Conservation (phyloP, 306 rosid species). For the Vachellia collinsii region DNA sequence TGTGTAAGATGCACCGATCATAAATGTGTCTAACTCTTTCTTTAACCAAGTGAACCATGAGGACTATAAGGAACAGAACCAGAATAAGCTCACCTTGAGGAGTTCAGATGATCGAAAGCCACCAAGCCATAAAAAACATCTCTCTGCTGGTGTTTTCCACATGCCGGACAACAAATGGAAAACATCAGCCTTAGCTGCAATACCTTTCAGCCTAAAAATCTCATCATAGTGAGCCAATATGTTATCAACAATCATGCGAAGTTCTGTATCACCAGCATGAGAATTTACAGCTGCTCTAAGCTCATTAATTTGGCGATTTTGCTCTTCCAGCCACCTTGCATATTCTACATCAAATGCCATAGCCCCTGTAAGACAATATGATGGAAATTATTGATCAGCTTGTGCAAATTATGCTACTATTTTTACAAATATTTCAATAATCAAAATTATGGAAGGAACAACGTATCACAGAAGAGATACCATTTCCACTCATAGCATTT, state of each 20-base stretch:
- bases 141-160: conserved; percentile 99
- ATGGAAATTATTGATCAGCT: conserved; percentile 34
- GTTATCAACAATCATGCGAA: conserved; percentile 85
- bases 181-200: conserved; percentile 92
- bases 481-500: conserved; percentile 93
- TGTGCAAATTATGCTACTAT: conserved; percentile 30
- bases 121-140: conserved; percentile 98
- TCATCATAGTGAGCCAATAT: conserved; percentile 88
- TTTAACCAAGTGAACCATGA: conserved; percentile 21
- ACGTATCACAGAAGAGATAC: conserved; percentile 49
- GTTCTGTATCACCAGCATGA: conserved; percentile 97
- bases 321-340: conserved; percentile 94
- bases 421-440: conserved; percentile 25
- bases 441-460: conserved; percentile 30
- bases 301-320: conserved; percentile 84
- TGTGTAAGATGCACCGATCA: conserved; percentile 1
- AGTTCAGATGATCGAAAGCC: conserved; percentile 96
- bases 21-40: background rate
- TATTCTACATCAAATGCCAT: conserved; percentile 94
- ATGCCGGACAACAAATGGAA: conserved; percentile 96
- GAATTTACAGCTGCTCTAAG: conserved; percentile 93
- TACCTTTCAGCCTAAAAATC: conserved; percentile 76
- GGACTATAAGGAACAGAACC: conserved; percentile 16
- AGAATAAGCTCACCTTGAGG: conserved; percentile 69
- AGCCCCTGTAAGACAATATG: conserved; percentile 68